Evolutionary conservation across 2,329 filamentous ascomycete species (phyloP).

Genomic region (Neophaeococcomyces aloes): DNA sequence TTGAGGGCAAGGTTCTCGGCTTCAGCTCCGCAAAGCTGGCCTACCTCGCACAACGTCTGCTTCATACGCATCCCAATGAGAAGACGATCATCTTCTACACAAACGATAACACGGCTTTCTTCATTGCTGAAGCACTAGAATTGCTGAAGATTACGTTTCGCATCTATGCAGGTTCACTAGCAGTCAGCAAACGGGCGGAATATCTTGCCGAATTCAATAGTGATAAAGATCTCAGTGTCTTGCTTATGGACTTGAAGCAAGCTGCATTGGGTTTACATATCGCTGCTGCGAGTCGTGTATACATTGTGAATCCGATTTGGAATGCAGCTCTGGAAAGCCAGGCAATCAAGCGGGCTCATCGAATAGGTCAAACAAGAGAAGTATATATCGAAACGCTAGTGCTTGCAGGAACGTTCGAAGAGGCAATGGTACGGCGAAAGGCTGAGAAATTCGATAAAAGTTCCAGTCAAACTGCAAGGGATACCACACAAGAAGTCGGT

Average conservation of each 20-base stretch:
- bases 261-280: constrained; percentile 84
- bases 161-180: constrained; percentile 47
- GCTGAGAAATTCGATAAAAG: constrained; percentile 59
- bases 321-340: constrained; percentile 78
- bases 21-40: constrained; percentile 80
- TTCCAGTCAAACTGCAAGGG: constrained; percentile 34
- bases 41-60: constrained; percentile 59
- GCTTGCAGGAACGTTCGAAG: constrained; percentile 68
- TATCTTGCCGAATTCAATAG: constrained; percentile 73
- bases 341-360: constrained; percentile 78
- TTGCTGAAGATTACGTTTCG: constrained; percentile 53
- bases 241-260: constrained; percentile 85
- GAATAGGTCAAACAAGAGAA: constrained; percentile 69
- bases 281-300: constrained; percentile 69
- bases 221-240: constrained; percentile 57
- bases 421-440: constrained; percentile 65
- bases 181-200: constrained; percentile 52
- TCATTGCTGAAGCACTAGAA: constrained; percentile 73
- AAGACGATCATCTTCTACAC: constrained; percentile 94
- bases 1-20: constrained; percentile 55
- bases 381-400: constrained; percentile 83
- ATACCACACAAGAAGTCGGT: not conserved
- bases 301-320: constrained; percentile 81
- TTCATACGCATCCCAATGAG: constrained; percentile 53
- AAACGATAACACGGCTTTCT: constrained; percentile 74